Conservation (phyloP, 768 basidiomycete species). For the Suillus clintonianus region DNA sequence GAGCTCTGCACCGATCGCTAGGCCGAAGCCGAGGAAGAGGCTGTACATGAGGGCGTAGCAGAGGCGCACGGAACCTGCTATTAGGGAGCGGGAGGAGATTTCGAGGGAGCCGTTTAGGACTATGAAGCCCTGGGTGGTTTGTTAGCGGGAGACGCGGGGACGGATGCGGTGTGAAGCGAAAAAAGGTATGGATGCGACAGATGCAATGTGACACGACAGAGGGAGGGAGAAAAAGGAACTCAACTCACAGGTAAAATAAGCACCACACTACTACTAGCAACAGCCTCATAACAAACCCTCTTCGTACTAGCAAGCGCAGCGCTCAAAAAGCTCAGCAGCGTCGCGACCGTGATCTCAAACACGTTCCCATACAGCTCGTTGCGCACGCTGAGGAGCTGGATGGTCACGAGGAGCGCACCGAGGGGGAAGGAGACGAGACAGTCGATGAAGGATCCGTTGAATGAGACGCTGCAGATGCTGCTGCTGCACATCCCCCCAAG, state of each 20-base stretch:
- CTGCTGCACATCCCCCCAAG: constrained; percentile 79
- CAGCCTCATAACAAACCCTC: constrained; percentile 79
- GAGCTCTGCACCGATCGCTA: constrained; percentile 75
- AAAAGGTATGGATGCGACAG: neutral
- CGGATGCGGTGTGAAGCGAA: neutral
- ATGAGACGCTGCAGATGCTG: constrained; percentile 72
- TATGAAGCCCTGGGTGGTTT: constrained; percentile 51
- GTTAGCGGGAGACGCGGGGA: too few species aligned
- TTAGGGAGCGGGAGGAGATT: constrained; percentile 77
- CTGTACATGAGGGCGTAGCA: constrained; percentile 81
- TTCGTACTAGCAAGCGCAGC: constrained; percentile 70
- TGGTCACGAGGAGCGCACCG: constrained; percentile 69
- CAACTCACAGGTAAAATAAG: constrained; percentile 73
- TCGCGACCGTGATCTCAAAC: constrained; percentile 82
- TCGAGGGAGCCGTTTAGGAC: constrained; percentile 76
- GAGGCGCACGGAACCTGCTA: constrained; percentile 81
- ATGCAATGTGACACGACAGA: too few species aligned
- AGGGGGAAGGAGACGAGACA: constrained; percentile 71
- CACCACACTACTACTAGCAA: constrained; percentile 76
- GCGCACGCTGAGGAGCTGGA: constrained; percentile 70
- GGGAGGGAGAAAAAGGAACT: neutral
- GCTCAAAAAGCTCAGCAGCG: constrained; percentile 75
- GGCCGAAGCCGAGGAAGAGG: constrained; percentile 78
- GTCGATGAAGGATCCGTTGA: constrained; percentile 79
- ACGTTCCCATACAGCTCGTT: constrained; percentile 82